phyloP scores from a whole-genome alignment of 1,284 basidiomycete genomes.

The Heterobasidion irregulare region DNA sequence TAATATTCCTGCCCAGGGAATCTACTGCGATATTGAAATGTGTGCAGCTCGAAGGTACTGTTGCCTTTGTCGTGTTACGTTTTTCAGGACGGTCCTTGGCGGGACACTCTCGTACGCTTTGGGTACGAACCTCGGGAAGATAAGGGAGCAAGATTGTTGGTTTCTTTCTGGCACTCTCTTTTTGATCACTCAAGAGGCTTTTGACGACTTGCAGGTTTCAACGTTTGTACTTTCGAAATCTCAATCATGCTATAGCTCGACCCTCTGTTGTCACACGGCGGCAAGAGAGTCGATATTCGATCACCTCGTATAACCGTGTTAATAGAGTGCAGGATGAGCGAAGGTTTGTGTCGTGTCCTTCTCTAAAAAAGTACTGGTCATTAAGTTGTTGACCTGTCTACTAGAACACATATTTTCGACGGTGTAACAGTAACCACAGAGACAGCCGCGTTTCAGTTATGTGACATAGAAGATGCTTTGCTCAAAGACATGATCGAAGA shows the following conservation, averaged over 20 bases:
- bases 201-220: slow-evolving; percentile 51
- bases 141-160: slow-evolving; percentile 65
- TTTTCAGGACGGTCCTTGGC: slow-evolving; percentile 91
- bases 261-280: slow-evolving; percentile 61
- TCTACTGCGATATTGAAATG: slow-evolving; percentile 9
- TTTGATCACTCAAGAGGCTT: slow-evolving; percentile 1
- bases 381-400: not conserved
- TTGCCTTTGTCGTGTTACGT: slow-evolving; percentile 74
- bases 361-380: not conserved
- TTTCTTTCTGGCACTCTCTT: slow-evolving; percentile 5
- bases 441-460: slow-evolving; percentile 87
- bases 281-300: slow-evolving; percentile 37
- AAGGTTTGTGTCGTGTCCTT: slow-evolving; percentile 14
- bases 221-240: slow-evolving; percentile 76
- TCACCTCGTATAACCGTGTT: slow-evolving; percentile 19
- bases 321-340: slow-evolving; percentile 17
- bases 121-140: slow-evolving; percentile 85
- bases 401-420: slow-evolving; percentile 78
- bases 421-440: slow-evolving; percentile 73
- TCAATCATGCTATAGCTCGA: slow-evolving; percentile 68
- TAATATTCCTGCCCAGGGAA: too few species aligned
- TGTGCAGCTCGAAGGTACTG: slow-evolving; percentile 58
- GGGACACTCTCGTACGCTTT: slow-evolving; percentile 82
- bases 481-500: slow-evolving; percentile 74
- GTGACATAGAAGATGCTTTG: slow-evolving; percentile 85